Evolutionary conservation across 768 basidiomycete genomes (phyloP).

Genomic region (Leccinum boreale): DNA sequence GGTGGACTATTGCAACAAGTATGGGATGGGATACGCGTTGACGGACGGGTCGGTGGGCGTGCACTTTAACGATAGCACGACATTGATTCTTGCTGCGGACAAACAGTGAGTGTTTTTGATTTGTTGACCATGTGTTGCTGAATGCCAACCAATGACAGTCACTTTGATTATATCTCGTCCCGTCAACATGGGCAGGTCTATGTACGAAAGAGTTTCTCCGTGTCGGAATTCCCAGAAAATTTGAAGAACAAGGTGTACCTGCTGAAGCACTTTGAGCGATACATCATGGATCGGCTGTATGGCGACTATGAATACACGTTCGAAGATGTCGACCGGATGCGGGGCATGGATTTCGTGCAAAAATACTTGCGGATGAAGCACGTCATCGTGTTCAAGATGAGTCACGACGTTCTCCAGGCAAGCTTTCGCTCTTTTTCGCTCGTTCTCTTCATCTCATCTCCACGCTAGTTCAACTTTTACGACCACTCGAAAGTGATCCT

Average conservation of each 20-base stretch:
- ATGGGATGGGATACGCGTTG: slow-evolving; percentile 98
- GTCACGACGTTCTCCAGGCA: slow-evolving; percentile 94
- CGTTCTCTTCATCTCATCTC: background rate
- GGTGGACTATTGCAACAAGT: slow-evolving; percentile 99
- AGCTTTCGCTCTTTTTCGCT: slow-evolving; percentile 14
- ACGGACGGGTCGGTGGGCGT: slow-evolving; percentile 95
- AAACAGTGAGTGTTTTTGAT: slow-evolving; percentile 59
- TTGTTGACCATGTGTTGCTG: background rate
- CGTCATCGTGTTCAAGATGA: slow-evolving; percentile 94
- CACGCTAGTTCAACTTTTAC: slow-evolving; percentile 90
- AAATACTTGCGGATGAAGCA: slow-evolving; percentile 96
- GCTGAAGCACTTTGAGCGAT: slow-evolving; percentile 89
- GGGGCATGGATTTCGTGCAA: slow-evolving; percentile 94
- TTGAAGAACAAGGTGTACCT: slow-evolving; percentile 90
- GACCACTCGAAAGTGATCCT: slow-evolving; percentile 96
- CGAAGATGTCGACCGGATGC: slow-evolving; percentile 59
- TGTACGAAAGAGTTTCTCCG: slow-evolving; percentile 67
- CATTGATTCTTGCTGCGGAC: slow-evolving; percentile 78
- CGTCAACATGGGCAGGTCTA: slow-evolving; percentile 63
- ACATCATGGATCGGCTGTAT: slow-evolving; percentile 89
- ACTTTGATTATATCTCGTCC: slow-evolving; percentile 85
- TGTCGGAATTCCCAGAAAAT: slow-evolving; percentile 72
- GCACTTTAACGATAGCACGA: slow-evolving; percentile 95
- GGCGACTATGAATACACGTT: slow-evolving; percentile 84
- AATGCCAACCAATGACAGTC: slow-evolving; percentile 33